phyloP scores from a whole-genome alignment of 768 basidiomycete genomes.

The Phlegmacium glaucopus region DNA sequence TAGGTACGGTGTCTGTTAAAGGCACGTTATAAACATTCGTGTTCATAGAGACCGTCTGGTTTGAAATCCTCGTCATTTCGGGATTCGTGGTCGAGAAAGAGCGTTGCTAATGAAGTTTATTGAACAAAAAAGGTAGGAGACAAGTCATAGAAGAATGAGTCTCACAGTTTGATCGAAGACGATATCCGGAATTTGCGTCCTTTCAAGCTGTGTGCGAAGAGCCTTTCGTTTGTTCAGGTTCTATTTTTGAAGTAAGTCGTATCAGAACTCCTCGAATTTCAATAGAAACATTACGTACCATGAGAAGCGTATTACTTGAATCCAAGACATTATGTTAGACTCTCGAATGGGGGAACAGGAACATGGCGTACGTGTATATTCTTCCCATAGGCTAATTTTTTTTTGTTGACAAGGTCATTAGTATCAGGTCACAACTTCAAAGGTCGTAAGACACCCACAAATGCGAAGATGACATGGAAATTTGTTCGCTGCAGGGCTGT shows the following conservation, averaged over 20 bases:
- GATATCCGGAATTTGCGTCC: constrained; percentile 16
- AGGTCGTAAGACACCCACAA: constrained; percentile 16
- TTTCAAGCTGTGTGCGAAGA: constrained; percentile 19
- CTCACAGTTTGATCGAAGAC: constrained; percentile 15
- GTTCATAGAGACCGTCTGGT: too few species aligned
- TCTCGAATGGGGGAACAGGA: too few species aligned
- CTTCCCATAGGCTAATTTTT: constrained; percentile 28
- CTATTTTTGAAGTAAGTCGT: too few species aligned
- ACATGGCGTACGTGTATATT: constrained; percentile 24
- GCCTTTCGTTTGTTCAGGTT: constrained; percentile 24
- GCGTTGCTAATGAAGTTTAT: too few species aligned
- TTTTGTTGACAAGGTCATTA: constrained; percentile 2
- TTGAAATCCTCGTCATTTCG: too few species aligned
- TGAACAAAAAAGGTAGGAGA: not conserved
- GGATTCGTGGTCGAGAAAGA: too few species aligned
- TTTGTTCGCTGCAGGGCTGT: constrained; percentile 20
- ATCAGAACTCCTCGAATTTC: too few species aligned
- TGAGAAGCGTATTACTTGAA: constrained; percentile 25
- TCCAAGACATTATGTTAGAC: too few species aligned
- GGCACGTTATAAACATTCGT: too few species aligned
- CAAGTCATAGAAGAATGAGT: not conserved
- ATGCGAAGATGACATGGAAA: constrained; percentile 30
- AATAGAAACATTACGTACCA: too few species aligned
- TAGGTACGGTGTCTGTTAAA: too few species aligned
- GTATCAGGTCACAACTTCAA: not conserved